Evolutionary conservation across 768 basidiomycete species (phyloP).

Genomic region (Gloeophyllum trabeum): DNA sequence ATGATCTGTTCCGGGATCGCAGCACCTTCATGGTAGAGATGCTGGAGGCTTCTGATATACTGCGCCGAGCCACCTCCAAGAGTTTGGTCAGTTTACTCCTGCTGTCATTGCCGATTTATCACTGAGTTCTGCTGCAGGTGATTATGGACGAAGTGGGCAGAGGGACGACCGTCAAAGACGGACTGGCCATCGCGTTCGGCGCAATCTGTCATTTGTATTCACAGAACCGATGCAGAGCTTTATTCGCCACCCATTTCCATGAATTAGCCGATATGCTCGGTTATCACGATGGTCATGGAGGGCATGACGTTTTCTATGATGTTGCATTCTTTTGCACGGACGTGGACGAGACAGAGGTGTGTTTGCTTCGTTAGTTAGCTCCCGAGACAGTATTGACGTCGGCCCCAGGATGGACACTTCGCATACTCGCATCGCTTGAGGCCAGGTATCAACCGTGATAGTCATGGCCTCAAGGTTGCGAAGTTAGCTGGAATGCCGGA

Average conservation of each 20-base stretch:
- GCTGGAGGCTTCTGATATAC: conserved; percentile 88
- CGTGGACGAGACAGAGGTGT: conserved; percentile 66
- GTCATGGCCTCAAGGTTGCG: conserved; percentile 87
- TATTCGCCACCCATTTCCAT: conserved; percentile 99
- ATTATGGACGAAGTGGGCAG: conserved; percentile 99
- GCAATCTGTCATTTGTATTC: conserved; percentile 72
- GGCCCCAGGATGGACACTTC: conserved; percentile 58
- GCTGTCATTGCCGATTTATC: background rate
- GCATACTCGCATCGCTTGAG: conserved; percentile 73
- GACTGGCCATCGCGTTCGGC: conserved; percentile 88
- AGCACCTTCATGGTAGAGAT: conserved; percentile 99
- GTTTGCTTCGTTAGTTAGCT: conserved; percentile 13
- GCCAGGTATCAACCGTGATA: conserved; percentile 82
- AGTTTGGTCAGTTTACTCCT: conserved; percentile 56
- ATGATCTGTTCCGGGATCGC: conserved; percentile 86
- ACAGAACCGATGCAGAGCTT: conserved; percentile 64
- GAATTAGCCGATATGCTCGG: conserved; percentile 83
- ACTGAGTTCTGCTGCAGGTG: conserved; percentile 37
- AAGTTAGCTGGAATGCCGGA: conserved; percentile 76
- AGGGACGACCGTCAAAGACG: conserved; percentile 88
- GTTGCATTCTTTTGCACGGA: conserved; percentile 87
- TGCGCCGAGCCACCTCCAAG: conserved; percentile 67
- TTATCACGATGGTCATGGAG: conserved; percentile 31
- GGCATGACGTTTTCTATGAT: conserved; percentile 37
- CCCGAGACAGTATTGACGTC: background rate